Evolutionary conservation across 805 yeast species (phyloP), one percentile per base, ranked within the genome.

Genomic region (Candida verbasci): DNA sequence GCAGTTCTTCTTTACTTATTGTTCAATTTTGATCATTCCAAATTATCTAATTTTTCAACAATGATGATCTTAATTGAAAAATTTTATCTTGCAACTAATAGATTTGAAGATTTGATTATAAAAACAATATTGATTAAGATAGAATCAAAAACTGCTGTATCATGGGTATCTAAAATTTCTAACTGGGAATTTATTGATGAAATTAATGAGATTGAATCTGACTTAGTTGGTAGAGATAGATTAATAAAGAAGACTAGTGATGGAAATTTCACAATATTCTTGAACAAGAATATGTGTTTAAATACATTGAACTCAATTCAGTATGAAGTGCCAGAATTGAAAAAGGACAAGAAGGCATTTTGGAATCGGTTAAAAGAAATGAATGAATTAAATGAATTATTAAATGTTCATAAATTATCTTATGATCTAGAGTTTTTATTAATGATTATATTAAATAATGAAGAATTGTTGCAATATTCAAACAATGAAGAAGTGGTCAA

Each of bases 401-500:
- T 48, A 4, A 43, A 48, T 11, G 49, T 55, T 24, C 37, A 14
- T 5, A 17, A 45, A 2, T 61, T 61, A 30, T 44, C 61, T 6
- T 85, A 88, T 55, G 91, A 86, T 51, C 72, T 79, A n/a, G 79
- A 82, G 49, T 86, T 88, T 49, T 47, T 88, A 24, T 54, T 86
- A 42, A 62, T 82, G 37, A 51, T 80, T 41, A 57, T 81, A 4
- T 53, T 82, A 24, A 82, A 80, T 52, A 83, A 79, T 46, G 80
- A 76, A 4, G 89, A 83, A 42, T 60, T 84, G 22, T 70, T 83
- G 28, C 56, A 52, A 18, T 38, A 59, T 10, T 47, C 50, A 3
- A 55, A 32, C 5, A 52, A 44, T 4, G 17, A 39, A 16, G 58
- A 38, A 17, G n/a, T n/a, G n/a, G n/a, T n/a, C n/a, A n/a, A n/a